Conservation (phyloP, 2,329 filamentous ascomycete species). For the Zarea fungicola region DNA sequence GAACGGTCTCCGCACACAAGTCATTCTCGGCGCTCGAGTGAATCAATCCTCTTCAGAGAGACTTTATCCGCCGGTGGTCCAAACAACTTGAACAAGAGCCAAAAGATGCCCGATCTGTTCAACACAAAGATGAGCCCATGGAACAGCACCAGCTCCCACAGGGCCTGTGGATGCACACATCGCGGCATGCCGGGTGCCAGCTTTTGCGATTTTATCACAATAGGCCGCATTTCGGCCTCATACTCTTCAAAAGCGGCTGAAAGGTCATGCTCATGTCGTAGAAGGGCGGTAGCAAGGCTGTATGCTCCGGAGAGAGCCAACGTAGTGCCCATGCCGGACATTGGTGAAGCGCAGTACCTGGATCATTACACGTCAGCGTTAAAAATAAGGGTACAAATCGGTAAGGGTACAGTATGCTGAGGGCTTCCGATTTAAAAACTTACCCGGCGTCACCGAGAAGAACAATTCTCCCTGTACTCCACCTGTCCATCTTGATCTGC, state of each 20-base stretch:
- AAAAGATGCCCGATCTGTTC: background rate
- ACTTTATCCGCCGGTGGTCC: slow-evolving; percentile 4
- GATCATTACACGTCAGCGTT: background rate
- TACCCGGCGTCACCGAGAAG: slow-evolving; percentile 44
- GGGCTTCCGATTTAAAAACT: background rate
- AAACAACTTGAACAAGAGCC: background rate
- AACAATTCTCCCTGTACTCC: slow-evolving; percentile 30
- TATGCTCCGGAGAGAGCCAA: slow-evolving; percentile 43
- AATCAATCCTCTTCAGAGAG: background rate
- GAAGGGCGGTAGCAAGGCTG: slow-evolving; percentile 44
- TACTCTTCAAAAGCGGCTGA: slow-evolving; percentile 32
- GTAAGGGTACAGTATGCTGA: background rate
- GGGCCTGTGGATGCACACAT: slow-evolving; percentile 23
- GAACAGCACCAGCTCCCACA: slow-evolving; percentile 22
- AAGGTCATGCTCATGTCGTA: slow-evolving; percentile 19
- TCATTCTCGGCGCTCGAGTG: no score
- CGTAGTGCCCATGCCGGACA: slow-evolving; percentile 45
- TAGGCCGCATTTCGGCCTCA: slow-evolving; percentile 34
- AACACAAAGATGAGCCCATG: slow-evolving; percentile 11
- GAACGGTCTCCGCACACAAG: no score
- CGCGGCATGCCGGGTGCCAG: slow-evolving; percentile 23
- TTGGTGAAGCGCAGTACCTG: slow-evolving; percentile 37
- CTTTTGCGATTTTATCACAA: slow-evolving; percentile 34
- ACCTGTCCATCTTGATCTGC: slow-evolving; percentile 32
- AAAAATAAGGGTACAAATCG: background rate